Evolutionary conservation across 176 grass and related monocot genomes (phyloP), one percentile per base, ranked within the genome.

Genomic region (Dactylis glomerata): DNA sequence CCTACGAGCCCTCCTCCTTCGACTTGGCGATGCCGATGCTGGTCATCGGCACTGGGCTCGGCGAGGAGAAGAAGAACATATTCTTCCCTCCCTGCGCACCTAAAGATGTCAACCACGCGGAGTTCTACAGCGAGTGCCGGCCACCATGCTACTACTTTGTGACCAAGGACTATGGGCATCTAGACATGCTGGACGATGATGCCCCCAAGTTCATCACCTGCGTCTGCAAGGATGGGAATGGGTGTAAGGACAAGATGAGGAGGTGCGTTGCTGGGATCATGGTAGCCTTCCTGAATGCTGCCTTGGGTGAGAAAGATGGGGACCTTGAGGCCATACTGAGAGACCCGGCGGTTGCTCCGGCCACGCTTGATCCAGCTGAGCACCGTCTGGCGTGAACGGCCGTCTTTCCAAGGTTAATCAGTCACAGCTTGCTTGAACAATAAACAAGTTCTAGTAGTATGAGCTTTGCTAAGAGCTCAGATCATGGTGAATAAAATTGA

Each of bases 111-210:
- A 91, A 79, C 80, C 92, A 94, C 63, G 42, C 4, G 5, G 89
- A 94, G 30, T 94, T 91, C 76, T 94, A 91, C 73, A 1, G 12
- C 22, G 86, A 94, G 75, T 91, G 89, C 74, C 83, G 38, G 78
- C 54, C 83, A 14, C 76, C 92, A 0, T 89, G 83, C 83, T 94
- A 91, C 92, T 79, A 89, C 55, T 10, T 94, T 0, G 89, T 94
- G 46, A 74, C 85, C 49, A 87, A 41, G 38, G 81, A 91, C 28
- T 94, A 94, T 26, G 92, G 89, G 3, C 92, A 94, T 33, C 59
- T 94, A 23, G 86, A 91, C 66, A 81, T 94, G 83, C 70, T 94
- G 19, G 80, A 91, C 15, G 86, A 94, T 12, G 65, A 84, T 12
- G 92, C 83, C 10, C 73, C 85, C 0, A 69, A 62, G 62, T 49